Evolutionary conservation across 2,329 filamentous ascomycete species (phyloP), one percentile per base, ranked within the genome.

Genomic region (Diaporthe vaccinii): DNA sequence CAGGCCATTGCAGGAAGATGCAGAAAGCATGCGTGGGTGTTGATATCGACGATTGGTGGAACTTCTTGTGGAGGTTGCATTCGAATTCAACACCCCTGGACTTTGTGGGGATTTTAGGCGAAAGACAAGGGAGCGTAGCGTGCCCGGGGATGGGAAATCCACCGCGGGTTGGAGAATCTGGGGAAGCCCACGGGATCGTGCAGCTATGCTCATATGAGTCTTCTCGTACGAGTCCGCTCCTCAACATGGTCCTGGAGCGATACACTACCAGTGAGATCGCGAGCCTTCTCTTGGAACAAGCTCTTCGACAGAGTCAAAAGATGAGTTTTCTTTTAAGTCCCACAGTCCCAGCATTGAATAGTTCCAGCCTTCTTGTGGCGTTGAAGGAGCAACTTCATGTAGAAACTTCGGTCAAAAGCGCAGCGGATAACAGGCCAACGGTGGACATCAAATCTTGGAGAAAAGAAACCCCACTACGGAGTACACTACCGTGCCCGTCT

Each of bases 31-130:
- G 15, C 25, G 36, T 41, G 71, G 46, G 58, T 25, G 3, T 12
- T 51, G 34, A 44, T 55, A 55, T 65, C 58, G 61, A 51, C 69
- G 34, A 76, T 76, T 76, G 75, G 75, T 76, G 75, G 75, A 76
- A 76, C 41, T 75, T 73, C 58, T 69, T n/a, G 28, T 17, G 49
- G 28, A 58, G 67, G 36, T 36, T 51, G 71, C 49, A 62, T 25
- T 46, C 44, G 55, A 57, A 34, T n/a, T 20, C 25, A 17, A 28
- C 14, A 39, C 55, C 73, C 62, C 73, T 55, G 53, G 51, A 59
- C 59, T 65, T 22, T 73, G 55, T 73, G 74, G 74, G 74, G 73
- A 65, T 57, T 36, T 41, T 65, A 65, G 55, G 12, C 31, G 22
- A 20, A 15, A 53, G 34, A 41, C 57, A 31, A 25, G 70, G 46